phyloP scores from a whole-genome alignment of 169 alveolate genomes.

The Cryptosporidium viatorum region DNA sequence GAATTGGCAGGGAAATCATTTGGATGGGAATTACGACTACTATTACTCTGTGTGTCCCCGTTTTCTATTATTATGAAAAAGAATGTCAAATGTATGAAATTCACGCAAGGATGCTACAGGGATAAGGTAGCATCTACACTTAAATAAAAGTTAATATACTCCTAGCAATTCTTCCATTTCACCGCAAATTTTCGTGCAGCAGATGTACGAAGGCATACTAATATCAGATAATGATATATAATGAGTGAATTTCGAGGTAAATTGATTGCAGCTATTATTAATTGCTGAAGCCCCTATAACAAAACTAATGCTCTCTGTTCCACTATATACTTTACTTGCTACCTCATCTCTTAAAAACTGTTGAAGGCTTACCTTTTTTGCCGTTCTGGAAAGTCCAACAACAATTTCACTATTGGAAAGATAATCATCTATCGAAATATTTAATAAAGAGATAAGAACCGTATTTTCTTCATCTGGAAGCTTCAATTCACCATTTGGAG shows the following conservation, averaged over 20 bases:
- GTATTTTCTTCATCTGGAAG: constrained; percentile 31
- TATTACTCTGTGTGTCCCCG: constrained; percentile 79
- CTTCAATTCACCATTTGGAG: constrained; percentile 44
- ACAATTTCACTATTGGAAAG: neutral
- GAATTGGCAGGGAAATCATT: constrained; percentile 17
- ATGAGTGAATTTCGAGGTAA: constrained; percentile 13
- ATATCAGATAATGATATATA: constrained; percentile 32
- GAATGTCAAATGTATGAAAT: constrained; percentile 82
- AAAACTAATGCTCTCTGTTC: constrained; percentile 4
- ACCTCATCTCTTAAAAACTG: constrained; percentile 17
- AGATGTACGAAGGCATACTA: constrained; percentile 58
- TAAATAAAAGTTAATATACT: constrained; percentile 2
- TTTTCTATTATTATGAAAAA: constrained; percentile 78
- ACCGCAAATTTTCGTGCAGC: constrained; percentile 64
- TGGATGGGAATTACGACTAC: constrained; percentile 78
- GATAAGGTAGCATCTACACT: constrained; percentile 3
- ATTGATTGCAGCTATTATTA: neutral
- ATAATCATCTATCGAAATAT: constrained; percentile 17
- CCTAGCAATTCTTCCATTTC: constrained; percentile 57
- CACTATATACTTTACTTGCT: neutral
- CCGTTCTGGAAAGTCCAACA: constrained; percentile 47
- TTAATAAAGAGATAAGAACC: neutral
- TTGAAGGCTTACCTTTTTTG: constrained; percentile 18
- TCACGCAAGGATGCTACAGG: constrained; percentile 79
- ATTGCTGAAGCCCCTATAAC: constrained; percentile 39